Evolutionary conservation across 164 flowering plant species (phyloP).

Genomic region (Vitis labrusca): DNA sequence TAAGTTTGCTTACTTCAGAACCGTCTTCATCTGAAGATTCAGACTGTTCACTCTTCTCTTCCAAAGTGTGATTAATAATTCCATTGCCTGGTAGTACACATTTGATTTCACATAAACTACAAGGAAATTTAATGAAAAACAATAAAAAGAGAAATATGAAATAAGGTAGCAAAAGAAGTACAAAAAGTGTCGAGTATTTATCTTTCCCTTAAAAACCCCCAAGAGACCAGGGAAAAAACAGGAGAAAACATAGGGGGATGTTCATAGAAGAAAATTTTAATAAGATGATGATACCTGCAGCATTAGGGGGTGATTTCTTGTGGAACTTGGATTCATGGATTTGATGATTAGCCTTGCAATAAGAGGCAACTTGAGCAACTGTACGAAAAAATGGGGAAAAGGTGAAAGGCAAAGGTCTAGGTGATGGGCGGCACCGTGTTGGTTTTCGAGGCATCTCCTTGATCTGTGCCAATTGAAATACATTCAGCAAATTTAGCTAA

Average conservation of each 20-base stretch:
- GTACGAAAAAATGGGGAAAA: constrained; percentile 67
- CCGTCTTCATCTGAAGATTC: constrained; percentile 62
- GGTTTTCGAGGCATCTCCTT: constrained; percentile 48
- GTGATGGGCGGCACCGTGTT: constrained; percentile 14
- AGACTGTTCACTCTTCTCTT: constrained; percentile 19
- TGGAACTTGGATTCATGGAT: too few species aligned
- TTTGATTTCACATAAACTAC: background rate
- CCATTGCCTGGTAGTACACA: constrained; percentile 26
- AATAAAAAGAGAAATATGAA: background rate
- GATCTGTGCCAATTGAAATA: background rate
- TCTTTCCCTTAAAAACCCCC: too few species aligned
- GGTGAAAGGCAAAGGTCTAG: constrained; percentile 33
- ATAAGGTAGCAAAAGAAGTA: too few species aligned
- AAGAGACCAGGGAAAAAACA: too few species aligned
- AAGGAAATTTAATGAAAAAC: background rate
- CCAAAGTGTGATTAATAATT: constrained; percentile 4
- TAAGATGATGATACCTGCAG: too few species aligned
- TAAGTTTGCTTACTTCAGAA: constrained; percentile 42
- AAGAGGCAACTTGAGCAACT: constrained; percentile 31
- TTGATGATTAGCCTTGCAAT: constrained; percentile 8
- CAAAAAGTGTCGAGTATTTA: too few species aligned
- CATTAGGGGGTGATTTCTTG: too few species aligned
- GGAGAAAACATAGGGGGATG: too few species aligned
- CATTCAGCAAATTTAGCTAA: background rate
- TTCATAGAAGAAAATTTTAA: too few species aligned